phyloP scores from a whole-genome alignment of 2,329 filamentous ascomycete genomes.

The Kalaharituber pfeilii region DNA sequence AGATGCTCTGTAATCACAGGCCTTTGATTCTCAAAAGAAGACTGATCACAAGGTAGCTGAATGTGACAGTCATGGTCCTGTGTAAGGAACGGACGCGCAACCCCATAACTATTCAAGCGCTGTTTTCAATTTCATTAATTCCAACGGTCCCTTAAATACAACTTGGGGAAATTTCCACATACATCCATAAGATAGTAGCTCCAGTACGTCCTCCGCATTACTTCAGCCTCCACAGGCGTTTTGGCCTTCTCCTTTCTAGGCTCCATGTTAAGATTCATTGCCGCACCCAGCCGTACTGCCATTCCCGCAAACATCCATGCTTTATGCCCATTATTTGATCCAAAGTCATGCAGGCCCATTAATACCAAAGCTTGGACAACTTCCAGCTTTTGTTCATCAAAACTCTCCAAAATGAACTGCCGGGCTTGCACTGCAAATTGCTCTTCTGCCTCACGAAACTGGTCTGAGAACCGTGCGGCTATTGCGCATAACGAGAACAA shows the following conservation, averaged over 20 bases:
- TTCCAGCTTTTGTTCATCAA: slow-evolving; percentile 16
- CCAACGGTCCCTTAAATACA: neutral
- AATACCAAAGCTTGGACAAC: slow-evolving; percentile 18
- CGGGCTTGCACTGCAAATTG: slow-evolving; percentile 10
- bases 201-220: slow-evolving; percentile 22
- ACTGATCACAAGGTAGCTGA: slow-evolving; percentile 19
- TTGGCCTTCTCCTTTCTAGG: slow-evolving; percentile 13
- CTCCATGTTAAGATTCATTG: slow-evolving; percentile 19
- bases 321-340: slow-evolving; percentile 16
- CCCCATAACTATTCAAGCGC: slow-evolving; percentile 19
- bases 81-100: slow-evolving; percentile 18
- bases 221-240: slow-evolving; percentile 12
- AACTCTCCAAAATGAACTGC: slow-evolving; percentile 15
- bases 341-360: slow-evolving; percentile 21
- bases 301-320: slow-evolving; percentile 21
- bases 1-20: slow-evolving; percentile 15
- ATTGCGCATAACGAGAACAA: slow-evolving; percentile 17
- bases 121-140: slow-evolving; percentile 8
- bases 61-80: slow-evolving; percentile 20
- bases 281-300: slow-evolving; percentile 18
- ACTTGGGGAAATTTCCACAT: slow-evolving; percentile 3
- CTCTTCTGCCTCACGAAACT: slow-evolving; percentile 7
- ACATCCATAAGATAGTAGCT: slow-evolving; percentile 21
- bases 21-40: slow-evolving; percentile 14
- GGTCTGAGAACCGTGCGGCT: slow-evolving; percentile 14